phyloP scores from a whole-genome alignment of 768 basidiomycete genomes.

The Mycena rosella region DNA sequence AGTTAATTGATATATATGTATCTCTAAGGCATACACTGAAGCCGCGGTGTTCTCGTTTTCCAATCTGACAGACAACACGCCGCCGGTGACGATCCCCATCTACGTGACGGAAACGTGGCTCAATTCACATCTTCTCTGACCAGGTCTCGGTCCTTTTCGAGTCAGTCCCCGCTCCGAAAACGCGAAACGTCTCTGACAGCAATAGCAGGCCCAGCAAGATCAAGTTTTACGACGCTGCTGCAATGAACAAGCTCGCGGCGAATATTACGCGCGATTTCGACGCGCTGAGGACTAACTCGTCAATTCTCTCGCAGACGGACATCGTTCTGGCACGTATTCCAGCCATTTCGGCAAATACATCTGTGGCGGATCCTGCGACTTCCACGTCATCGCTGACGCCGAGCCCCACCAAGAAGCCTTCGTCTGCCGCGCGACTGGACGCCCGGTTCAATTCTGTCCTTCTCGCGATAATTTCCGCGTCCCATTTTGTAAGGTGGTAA shows the following conservation, averaged over 20 bases:
- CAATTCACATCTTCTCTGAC: not conserved
- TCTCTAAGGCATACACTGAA: not conserved
- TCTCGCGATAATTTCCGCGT: conserved; percentile 15
- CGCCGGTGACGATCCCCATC: conserved; percentile 14
- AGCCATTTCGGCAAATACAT: conserved; percentile 1
- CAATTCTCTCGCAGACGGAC: not conserved
- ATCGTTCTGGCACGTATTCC: not conserved
- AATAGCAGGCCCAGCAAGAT: not conserved
- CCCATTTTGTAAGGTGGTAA: conserved; percentile 2
- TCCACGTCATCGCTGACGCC: not conserved
- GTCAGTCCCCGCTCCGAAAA: not conserved
- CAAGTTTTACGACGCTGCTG: not conserved
- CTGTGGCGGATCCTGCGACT: not conserved
- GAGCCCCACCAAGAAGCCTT: not conserved
- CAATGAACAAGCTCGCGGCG: not conserved
- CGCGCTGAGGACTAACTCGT: not conserved
- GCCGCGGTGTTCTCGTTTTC: not conserved
- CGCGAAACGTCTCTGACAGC: not conserved
- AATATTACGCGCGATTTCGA: not conserved
- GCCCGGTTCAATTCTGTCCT: conserved; percentile 5
- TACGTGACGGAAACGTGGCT: conserved; percentile 8
- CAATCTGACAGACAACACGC: conserved; percentile 14
- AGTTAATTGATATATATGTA: not conserved
- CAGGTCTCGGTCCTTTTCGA: not conserved
- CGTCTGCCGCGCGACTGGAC: conserved; percentile 2